phyloP scores from a whole-genome alignment of 1,139 yeast species.

The Sugiyamaella xylanicola region DNA sequence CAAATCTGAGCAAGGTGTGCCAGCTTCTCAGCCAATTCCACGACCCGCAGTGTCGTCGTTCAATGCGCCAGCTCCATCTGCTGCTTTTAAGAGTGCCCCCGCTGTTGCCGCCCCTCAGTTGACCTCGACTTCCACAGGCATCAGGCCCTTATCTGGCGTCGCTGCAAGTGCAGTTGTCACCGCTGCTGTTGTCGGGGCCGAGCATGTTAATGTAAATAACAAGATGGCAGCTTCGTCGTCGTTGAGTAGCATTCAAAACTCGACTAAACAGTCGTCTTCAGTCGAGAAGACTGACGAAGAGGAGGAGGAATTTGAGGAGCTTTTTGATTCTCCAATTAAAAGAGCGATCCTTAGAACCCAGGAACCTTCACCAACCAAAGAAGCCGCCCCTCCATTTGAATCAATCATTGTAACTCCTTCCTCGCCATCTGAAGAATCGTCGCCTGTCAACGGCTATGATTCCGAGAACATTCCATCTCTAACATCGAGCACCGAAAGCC shows the following conservation, averaged over 20 bases:
- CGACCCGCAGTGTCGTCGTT: neutral
- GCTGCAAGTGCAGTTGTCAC: slow-evolving; percentile 12
- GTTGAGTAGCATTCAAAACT: slow-evolving; percentile 7
- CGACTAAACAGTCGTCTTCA: neutral
- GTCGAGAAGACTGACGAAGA: neutral
- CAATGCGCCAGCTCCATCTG: neutral
- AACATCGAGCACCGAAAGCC: slow-evolving; percentile 30
- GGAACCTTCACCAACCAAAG: neutral
- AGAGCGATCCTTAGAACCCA: slow-evolving; percentile 6
- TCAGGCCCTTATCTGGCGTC: slow-evolving; percentile 4
- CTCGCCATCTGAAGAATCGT: slow-evolving; percentile 18
- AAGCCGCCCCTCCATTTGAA: neutral
- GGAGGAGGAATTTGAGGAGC: slow-evolving; percentile 14
- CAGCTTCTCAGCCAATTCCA: neutral
- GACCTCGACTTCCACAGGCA: slow-evolving; percentile 1
- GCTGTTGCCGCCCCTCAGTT: slow-evolving; percentile 7
- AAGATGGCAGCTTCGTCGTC: slow-evolving; percentile 15
- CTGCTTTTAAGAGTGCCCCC: neutral
- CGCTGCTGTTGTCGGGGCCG: slow-evolving; percentile 9
- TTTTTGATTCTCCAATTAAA: slow-evolving; percentile 13
- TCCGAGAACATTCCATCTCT: slow-evolving; percentile 30
- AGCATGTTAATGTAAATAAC: slow-evolving; percentile 6
- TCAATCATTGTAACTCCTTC: slow-evolving; percentile 16
- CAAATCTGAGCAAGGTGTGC: neutral
- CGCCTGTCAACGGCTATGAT: slow-evolving; percentile 12